Conservation (phyloP, 1,284 basidiomycete species). For the Microbotryum silenes-acaulis region DNA sequence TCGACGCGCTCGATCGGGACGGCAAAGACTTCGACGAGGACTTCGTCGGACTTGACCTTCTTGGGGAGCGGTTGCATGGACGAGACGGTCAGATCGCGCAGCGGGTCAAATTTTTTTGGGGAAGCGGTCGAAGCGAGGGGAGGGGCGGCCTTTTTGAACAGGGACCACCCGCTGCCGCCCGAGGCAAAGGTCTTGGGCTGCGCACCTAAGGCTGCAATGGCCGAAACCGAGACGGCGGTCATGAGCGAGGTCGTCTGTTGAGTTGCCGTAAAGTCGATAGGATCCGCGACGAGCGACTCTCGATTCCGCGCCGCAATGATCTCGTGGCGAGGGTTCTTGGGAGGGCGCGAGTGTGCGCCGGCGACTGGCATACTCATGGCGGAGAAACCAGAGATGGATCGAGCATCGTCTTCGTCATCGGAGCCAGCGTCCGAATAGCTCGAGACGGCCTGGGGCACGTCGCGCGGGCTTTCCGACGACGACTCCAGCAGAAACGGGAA, state of each 20-base stretch:
- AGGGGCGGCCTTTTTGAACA: neutral
- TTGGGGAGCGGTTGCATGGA: conserved; percentile 32
- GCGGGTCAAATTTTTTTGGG: conserved; percentile 8
- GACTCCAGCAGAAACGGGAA: too few species aligned
- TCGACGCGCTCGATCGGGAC: conserved; percentile 42
- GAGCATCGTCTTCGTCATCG: neutral
- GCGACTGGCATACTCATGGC: neutral
- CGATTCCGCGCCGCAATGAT: neutral
- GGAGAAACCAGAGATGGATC: neutral
- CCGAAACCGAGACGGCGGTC: neutral
- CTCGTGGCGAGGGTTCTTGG: neutral
- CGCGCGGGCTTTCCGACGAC: too few species aligned
- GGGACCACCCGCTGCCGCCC: neutral
- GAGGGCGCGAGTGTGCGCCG: neutral
- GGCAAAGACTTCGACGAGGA: conserved; percentile 42
- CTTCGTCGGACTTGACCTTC: conserved; percentile 39
- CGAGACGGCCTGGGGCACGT: too few species aligned
- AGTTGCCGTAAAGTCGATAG: too few species aligned
- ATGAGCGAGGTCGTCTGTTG: neutral
- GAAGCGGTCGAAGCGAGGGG: neutral
- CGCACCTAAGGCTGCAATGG: neutral
- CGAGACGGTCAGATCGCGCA: conserved; percentile 16
- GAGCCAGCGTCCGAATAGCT: too few species aligned
- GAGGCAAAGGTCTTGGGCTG: neutral
- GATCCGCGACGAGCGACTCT: too few species aligned